Conservation (phyloP, 306 rosid genomes). For the Ammopiptanthus mongolicus region DNA sequence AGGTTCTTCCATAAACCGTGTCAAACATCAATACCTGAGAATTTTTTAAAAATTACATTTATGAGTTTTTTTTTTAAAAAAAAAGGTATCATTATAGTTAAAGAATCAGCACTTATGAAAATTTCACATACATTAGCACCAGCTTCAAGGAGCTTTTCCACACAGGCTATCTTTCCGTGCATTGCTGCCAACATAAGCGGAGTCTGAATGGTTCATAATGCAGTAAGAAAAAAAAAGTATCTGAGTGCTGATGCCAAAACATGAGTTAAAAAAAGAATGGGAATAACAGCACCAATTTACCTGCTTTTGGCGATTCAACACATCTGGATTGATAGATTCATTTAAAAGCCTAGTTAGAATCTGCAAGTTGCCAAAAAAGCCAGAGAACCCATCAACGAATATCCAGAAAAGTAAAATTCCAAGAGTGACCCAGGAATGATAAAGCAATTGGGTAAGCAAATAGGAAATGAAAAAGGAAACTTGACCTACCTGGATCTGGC, state of each 20-base stretch:
- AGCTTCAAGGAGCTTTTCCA: conserved; percentile 66
- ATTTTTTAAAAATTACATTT: not conserved
- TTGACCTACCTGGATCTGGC: conserved; percentile 93
- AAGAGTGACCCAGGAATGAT: conserved; percentile 12
- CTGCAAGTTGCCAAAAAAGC: conserved; percentile 33
- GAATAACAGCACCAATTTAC: conserved; percentile 21
- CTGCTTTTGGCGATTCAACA: conserved; percentile 91
- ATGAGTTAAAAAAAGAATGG: not conserved
- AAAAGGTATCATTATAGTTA: not conserved
- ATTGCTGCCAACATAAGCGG: conserved; percentile 98
- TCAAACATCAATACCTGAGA: conserved; percentile 89
- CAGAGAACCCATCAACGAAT: not conserved
- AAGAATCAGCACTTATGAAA: not conserved
- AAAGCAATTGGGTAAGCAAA: not conserved
- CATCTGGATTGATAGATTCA: conserved; percentile 80
- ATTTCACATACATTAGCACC: conserved; percentile 77
- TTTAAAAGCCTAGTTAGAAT: conserved; percentile 69
- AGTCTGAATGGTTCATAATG: conserved; percentile 52
- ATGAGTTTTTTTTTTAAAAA: not conserved
- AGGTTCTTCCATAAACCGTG: conserved; percentile 77
- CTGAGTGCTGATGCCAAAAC: too few species aligned
- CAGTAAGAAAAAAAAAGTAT: conserved; percentile 22
- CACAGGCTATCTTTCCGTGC: conserved; percentile 84
- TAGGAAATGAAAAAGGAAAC: not conserved
- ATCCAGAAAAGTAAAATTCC: not conserved